These are phyloP conservation scores for Amphirosellinia nigrospora DNA, from an alignment of 495 filamentous ascomycete species.

Conservation along the genomic window DNA sequence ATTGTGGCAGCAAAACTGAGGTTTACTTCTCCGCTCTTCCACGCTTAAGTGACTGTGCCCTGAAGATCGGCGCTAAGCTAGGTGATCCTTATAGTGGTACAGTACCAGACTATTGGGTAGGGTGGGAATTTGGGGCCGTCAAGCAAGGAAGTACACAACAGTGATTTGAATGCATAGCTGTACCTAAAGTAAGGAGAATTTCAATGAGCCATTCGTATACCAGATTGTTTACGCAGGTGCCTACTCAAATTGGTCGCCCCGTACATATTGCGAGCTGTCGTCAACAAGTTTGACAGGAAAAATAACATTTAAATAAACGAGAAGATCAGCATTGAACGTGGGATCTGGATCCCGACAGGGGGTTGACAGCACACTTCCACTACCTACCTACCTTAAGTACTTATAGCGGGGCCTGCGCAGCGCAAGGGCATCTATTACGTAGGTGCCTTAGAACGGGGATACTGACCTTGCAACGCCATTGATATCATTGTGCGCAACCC, in stretches of 20 bases:
- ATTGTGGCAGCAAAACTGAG: background rate
- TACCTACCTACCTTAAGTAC: background rate
- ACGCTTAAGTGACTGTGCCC: background rate
- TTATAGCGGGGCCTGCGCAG: background rate
- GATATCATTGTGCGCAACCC: slow-evolving; percentile 17
- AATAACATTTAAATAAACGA: background rate
- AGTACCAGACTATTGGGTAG: background rate
- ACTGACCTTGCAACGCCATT: background rate
- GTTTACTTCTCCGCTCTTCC: background rate
- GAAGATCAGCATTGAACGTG: background rate
- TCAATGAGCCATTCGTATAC: background rate
- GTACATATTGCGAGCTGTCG: background rate
- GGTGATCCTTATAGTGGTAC: background rate
- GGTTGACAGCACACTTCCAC: slow-evolving; percentile 1
- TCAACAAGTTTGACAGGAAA: background rate
- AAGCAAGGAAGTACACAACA: too few species aligned
- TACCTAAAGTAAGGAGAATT: background rate
- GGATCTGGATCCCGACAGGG: slow-evolving; percentile 9
- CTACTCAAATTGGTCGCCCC: too few species aligned
- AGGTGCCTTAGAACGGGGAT: background rate
- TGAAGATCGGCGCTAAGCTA: slow-evolving; percentile 18
- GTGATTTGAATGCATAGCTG: too few species aligned
- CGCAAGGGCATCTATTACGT: slow-evolving; percentile 18
- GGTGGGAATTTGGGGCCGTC: background rate
- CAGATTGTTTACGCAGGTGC: too few species aligned